Evolutionary conservation across 768 basidiomycete genomes (phyloP).

Genomic region (Harrya chromipes): DNA sequence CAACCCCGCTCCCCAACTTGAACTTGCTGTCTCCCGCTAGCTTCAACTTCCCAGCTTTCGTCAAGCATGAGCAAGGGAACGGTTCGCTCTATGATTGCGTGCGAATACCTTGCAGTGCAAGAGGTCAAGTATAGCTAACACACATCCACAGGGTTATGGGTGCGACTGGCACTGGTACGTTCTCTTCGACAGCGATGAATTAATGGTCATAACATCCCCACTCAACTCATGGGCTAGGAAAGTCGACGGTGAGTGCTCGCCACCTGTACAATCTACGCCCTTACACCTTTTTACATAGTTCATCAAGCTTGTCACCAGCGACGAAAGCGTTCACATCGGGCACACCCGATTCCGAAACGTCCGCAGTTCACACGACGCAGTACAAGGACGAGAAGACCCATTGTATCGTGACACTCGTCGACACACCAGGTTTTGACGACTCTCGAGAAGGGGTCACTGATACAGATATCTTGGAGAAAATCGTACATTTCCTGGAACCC

Average conservation of each 20-base stretch:
- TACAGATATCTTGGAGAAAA: slow-evolving; percentile 18
- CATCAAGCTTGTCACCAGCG: slow-evolving; percentile 5
- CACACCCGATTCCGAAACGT: slow-evolving; percentile 5
- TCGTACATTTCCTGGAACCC: slow-evolving; percentile 3
- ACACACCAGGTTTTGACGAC: slow-evolving; percentile 12
- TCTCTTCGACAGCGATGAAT: no score
- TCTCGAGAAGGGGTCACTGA: slow-evolving; percentile 15
- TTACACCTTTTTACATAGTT: background rate
- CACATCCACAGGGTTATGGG: background rate
- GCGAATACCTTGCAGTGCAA: no score
- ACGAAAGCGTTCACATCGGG: background rate
- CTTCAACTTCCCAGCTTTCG: no score
- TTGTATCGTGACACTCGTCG: slow-evolving; percentile 14
- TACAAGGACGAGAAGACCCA: background rate
- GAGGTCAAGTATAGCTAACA: background rate
- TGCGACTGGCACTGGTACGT: slow-evolving; percentile 3
- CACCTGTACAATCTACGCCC: no score
- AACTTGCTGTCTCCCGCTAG: no score
- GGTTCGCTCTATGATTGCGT: no score
- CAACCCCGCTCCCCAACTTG: no score
- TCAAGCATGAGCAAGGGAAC: no score
- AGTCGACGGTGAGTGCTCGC: slow-evolving; percentile 2
- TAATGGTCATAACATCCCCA: background rate
- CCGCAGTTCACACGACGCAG: background rate
- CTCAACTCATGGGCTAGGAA: background rate